These are phyloP conservation scores for Phaeolepiota aurea DNA, from an alignment of 768 basidiomycete genomes.

Conservation along the genomic window DNA sequence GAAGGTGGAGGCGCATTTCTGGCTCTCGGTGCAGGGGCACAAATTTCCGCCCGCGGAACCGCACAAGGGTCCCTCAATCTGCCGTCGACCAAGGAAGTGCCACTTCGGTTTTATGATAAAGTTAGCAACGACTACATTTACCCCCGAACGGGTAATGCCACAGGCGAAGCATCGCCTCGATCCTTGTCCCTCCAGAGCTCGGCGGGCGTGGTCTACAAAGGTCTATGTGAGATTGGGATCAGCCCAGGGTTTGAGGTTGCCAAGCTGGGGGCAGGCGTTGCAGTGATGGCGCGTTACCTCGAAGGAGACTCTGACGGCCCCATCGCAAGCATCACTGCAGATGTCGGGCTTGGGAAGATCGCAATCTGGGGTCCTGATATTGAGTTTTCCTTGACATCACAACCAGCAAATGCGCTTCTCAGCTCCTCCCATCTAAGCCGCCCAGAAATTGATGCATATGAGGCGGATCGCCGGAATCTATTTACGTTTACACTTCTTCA, in stretches of 20 bases:
- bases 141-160: constrained; percentile 13
- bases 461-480: constrained; percentile 13
- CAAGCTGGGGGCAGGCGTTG: constrained; percentile 11
- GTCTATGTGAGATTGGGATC: constrained; percentile 17
- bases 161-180: constrained; percentile 6
- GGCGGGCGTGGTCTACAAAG: constrained; percentile 16
- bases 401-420: constrained; percentile 20
- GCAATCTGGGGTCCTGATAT: constrained; percentile 50
- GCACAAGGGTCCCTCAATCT: constrained; percentile 32
- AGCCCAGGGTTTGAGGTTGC: constrained; percentile 18
- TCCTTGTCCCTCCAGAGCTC: constrained; percentile 10
- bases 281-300: constrained; percentile 22
- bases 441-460: constrained; percentile 13
- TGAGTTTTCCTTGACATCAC: constrained; percentile 42
- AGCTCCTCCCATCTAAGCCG: constrained; percentile 7
- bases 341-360: constrained; percentile 38
- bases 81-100: constrained; percentile 18
- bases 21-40: constrained; percentile 53
- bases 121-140: constrained; percentile 21
- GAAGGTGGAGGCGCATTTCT: constrained; percentile 65
- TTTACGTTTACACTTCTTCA: constrained; percentile 22
- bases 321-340: constrained; percentile 22
- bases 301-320: constrained; percentile 10
- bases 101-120: constrained; percentile 27
- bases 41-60: constrained; percentile 24